phyloP scores from a whole-genome alignment of 2,329 filamentous ascomycete genomes.

The Paecilomyces sp. region DNA sequence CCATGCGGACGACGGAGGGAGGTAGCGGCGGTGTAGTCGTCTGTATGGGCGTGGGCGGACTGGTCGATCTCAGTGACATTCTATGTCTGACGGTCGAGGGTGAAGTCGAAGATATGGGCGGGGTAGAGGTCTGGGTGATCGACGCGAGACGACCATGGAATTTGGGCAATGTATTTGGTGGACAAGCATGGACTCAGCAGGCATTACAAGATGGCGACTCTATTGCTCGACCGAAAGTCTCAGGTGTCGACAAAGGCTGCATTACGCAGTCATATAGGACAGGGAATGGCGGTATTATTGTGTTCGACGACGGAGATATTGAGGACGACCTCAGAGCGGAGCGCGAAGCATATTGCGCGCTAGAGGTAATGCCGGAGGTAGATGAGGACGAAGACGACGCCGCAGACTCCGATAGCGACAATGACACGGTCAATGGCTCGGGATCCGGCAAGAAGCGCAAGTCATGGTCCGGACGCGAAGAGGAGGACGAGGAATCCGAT shows the following conservation, averaged over 20 bases:
- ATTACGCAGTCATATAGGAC: constrained; percentile 66
- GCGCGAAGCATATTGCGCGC: constrained; percentile 73
- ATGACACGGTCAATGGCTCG: constrained; percentile 46
- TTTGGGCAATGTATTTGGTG: constrained; percentile 83
- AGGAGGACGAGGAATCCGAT: constrained; percentile 59
- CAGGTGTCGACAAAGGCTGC: constrained; percentile 65
- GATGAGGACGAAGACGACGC: constrained; percentile 64
- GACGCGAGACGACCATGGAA: constrained; percentile 94
- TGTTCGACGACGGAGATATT: constrained; percentile 94
- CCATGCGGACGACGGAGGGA: constrained; percentile 79
- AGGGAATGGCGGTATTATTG: constrained; percentile 79
- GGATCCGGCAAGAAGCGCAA: constrained; percentile 61
- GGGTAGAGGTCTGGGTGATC: constrained; percentile 92
- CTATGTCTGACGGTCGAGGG: constrained; percentile 64
- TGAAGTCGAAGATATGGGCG: constrained; percentile 59
- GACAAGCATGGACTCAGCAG: constrained; percentile 50
- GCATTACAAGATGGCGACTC: constrained; percentile 40
- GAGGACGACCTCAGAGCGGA: constrained; percentile 71
- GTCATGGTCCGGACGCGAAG: constrained; percentile 65
- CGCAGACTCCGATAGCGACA: constrained; percentile 52
- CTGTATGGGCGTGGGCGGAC: constrained; percentile 84
- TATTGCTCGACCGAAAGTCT: constrained; percentile 42
- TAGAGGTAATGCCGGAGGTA: constrained; percentile 84
- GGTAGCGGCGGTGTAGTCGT: constrained; percentile 84
- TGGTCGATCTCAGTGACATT: constrained; percentile 77